Evolutionary conservation across 2,329 filamentous ascomycete species (phyloP).

Genomic region (Sporothrix mexicana): DNA sequence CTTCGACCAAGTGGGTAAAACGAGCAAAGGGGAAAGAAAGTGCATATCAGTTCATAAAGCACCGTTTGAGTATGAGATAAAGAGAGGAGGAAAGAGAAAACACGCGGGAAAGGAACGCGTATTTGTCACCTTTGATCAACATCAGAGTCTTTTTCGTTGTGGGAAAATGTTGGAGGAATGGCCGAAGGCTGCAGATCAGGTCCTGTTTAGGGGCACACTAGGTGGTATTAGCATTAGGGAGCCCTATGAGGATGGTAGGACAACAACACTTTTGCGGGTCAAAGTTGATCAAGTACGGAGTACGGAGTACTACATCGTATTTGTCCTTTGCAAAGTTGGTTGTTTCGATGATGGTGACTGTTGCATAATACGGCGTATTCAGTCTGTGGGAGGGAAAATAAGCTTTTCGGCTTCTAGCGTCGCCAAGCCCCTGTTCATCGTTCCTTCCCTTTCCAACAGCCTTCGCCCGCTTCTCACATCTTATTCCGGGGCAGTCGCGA

Average conservation of each 20-base stretch:
- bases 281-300: no score
- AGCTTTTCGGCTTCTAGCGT: conserved; percentile 3
- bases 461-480: neutral
- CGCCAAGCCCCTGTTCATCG: neutral
- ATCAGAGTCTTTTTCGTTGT: neutral
- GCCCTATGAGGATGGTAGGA: conserved; percentile 1
- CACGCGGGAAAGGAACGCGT: neutral
- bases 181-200: neutral
- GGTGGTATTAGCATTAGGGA: conserved; percentile 6
- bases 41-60: no score
- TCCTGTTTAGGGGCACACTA: neutral
- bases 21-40: neutral
- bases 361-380: conserved; percentile 8
- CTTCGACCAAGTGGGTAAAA: neutral
- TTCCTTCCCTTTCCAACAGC: neutral
- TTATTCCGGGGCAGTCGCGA: neutral
- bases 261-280: neutral
- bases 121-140: conserved; percentile 16
- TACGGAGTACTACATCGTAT: no score
- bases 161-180: neutral
- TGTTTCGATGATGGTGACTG: neutral
- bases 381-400: neutral
- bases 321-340: neutral
- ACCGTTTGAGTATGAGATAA: no score
- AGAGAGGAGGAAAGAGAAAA: neutral